Base-by-base conservation (phyloP, 2,329 filamentous ascomycete genomes). In the Hysterium pulicare region DNA sequence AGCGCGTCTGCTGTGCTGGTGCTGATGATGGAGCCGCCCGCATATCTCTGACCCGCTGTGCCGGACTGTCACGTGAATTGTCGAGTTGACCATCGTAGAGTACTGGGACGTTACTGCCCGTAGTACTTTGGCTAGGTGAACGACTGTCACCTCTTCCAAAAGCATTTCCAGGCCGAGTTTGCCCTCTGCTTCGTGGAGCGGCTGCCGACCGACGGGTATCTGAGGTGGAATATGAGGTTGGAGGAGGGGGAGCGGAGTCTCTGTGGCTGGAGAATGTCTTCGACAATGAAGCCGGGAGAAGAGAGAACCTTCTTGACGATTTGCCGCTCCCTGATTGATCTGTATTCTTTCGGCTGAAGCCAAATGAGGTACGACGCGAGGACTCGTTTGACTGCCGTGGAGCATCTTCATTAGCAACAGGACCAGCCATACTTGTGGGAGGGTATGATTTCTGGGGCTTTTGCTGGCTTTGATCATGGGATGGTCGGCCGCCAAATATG, bases 371-470 rank as follows among this genome's bases (percentile, higher is more conserved):
- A 33, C 73, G 67, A 17, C 73, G 67, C 33, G 66, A 67, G 3
- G 71, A 74, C 23, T 77, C 74, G 30, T 62, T 72, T n/a, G 73
- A 76, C 24, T 67, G 68, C 33, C 74, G 61, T 19, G 70, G 64
- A 34, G 74, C 67, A 76, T 82, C 68, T 30, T 82, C 79, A 36
- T 77, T 76, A 5, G 80, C 72, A 66, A 86, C 80, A 2, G 81
- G 74, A 49, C 85, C 84, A 48, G 85, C 81, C 89, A 96, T 94
- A 71, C 90, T 95, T 36, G 91, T 86, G 3, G 91, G 91, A 42
- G 91, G 91, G 59, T 96, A 94, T 50, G 79, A 84, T 62, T 81
- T 83, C 40, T 78, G 71, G 48, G 83, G 83, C 62, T 87, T 82
- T 49, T 75, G 78, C 46, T 76, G 72, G 64, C 76, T 78, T 60